A percentile compares a stretch with the other conserved stretches of the same genome.
Evolutionary conservation across 179 eudicot genomes (phyloP).

Genomic region (Sideroxylon spinosum): DNA sequence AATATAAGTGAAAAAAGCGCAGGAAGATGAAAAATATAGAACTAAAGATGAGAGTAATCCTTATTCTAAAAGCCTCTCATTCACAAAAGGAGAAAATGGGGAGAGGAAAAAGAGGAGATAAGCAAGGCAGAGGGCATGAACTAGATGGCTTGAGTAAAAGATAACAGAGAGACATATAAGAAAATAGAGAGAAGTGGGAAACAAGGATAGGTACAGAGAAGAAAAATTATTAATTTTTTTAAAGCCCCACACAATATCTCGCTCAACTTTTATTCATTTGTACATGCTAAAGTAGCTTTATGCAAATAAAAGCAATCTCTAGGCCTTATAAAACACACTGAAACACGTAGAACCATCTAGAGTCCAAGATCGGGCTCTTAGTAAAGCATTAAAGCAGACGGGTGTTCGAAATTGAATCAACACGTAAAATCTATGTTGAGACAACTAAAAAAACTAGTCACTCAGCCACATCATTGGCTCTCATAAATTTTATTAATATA

Average conservation of each 20-base stretch:
- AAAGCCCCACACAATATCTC: not conserved
- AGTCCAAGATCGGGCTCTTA: not conserved
- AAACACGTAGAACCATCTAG: constrained; percentile 3
- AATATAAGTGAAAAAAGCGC: not conserved
- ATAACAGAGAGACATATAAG: not conserved
- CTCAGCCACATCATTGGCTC: not conserved
- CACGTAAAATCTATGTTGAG: not conserved
- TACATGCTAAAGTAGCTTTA: not conserved
- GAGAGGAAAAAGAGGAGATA: not conserved
- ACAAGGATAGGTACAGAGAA: not conserved
- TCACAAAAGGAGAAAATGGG: not conserved
- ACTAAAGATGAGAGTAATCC: not conserved
- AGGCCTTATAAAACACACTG: not conserved
- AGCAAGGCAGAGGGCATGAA: not conserved
- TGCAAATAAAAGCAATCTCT: not conserved
- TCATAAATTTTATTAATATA: not conserved
- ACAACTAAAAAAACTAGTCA: not conserved
- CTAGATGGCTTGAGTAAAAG: not conserved
- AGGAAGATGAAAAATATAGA: not conserved
- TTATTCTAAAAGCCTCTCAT: not conserved
- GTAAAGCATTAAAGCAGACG: not conserved
- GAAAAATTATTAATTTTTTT: not conserved
- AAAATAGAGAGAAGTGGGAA: not conserved
- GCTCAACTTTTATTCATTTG: constrained; percentile 1
- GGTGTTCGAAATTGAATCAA: not conserved